These are phyloP conservation scores for Lichina pygmaea DNA, from an alignment of 495 filamentous ascomycete species.

Conservation along the genomic window DNA sequence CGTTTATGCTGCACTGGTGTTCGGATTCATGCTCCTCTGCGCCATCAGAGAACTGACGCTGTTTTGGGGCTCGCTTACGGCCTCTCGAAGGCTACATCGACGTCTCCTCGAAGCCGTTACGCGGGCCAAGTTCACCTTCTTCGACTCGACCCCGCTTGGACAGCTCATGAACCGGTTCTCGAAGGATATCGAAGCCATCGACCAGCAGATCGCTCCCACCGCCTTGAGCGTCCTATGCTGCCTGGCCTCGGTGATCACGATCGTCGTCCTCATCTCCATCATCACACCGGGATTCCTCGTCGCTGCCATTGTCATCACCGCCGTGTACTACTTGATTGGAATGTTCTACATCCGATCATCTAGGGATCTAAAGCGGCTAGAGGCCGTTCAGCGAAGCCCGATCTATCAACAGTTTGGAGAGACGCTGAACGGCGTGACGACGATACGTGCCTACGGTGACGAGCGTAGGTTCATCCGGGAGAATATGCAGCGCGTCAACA, in stretches of 20 bases:
- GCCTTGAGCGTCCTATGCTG: conserved; percentile 53
- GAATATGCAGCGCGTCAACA: conserved; percentile 71
- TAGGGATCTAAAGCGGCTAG: conserved; percentile 76
- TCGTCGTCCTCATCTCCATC: conserved; percentile 67
- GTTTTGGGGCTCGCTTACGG: conserved; percentile 77
- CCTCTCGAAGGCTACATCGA: conserved; percentile 64
- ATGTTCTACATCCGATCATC: conserved; percentile 77
- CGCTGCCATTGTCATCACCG: conserved; percentile 60
- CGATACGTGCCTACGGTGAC: conserved; percentile 90
- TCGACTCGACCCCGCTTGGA: conserved; percentile 86
- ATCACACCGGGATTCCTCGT: conserved; percentile 87
- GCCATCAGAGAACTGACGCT: conserved; percentile 57
- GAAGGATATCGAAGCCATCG: conserved; percentile 83
- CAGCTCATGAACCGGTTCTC: conserved; percentile 98
- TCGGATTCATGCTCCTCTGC: conserved; percentile 46
- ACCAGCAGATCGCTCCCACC: conserved; percentile 85
- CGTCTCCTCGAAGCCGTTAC: conserved; percentile 54
- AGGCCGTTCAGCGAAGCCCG: conserved; percentile 83
- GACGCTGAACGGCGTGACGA: conserved; percentile 85
- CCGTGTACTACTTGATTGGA: conserved; percentile 60
- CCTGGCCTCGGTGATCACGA: conserved; percentile 54
- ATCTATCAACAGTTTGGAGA: conserved; percentile 97
- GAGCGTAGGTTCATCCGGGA: conserved; percentile 82
- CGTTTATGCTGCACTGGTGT: conserved; percentile 55
- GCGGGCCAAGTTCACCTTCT: conserved; percentile 86